Percentiles rank a stretch among this genome's conserved stretches.
phyloP scores from a whole-genome alignment of 192 early-diverging fungal species.

The Backusella australiensis region DNA sequence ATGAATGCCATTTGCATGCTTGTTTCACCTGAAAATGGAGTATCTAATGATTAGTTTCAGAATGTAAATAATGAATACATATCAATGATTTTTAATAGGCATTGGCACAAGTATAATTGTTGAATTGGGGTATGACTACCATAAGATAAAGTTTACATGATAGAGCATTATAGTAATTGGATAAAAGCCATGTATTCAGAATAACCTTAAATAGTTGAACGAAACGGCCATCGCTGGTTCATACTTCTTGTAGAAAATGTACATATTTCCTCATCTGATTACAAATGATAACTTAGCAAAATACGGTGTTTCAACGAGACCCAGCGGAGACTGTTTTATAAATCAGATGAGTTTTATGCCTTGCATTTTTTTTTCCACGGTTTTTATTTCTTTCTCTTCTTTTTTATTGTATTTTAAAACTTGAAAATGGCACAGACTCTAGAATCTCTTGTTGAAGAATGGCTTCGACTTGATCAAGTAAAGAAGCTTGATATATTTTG shows the following conservation, averaged over 20 bases:
- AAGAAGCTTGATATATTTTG: not conserved
- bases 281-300: not conserved
- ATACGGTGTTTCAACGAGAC: not conserved
- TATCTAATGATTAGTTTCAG: not conserved
- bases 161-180: too few relatives aligned
- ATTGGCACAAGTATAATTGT: not conserved
- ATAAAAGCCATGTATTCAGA: too few relatives aligned
- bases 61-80: too few relatives aligned
- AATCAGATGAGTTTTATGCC: not conserved
- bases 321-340: not conserved
- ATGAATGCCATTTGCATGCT: not conserved
- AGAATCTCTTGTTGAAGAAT: slow-evolving; percentile 46
- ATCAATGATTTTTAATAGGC: not conserved
- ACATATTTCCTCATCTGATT: not conserved
- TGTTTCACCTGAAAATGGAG: not conserved
- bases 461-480: slow-evolving; percentile 57
- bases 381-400: not conserved
- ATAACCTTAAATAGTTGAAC: too few relatives aligned
- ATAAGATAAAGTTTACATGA: too few relatives aligned
- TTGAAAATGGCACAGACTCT: slow-evolving; percentile 8
- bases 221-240: too few relatives aligned
- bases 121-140: too few relatives aligned
- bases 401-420: not conserved
- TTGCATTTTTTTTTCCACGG: not conserved
- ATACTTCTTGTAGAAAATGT: not conserved